Conservation (phyloP, 2,329 filamentous ascomycete genomes). For the Hypoxylon rubiginosum region DNA sequence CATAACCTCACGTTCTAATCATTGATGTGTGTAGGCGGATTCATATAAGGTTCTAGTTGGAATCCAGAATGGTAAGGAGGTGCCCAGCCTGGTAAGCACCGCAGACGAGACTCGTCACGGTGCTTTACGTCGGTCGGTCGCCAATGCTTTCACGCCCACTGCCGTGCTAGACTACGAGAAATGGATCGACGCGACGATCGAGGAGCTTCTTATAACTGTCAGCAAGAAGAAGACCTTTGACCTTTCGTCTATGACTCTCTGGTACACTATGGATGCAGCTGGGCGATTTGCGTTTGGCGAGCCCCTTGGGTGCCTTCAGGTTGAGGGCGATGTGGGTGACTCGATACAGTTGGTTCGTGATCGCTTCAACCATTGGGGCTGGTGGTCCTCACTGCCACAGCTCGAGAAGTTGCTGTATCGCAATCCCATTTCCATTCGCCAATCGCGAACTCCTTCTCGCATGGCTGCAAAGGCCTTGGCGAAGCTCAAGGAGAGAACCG, state of each 20-base stretch:
- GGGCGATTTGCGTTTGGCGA: constrained; percentile 43
- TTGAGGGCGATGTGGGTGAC: constrained; percentile 41
- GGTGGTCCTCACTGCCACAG: constrained; percentile 43
- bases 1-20: background rate
- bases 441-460: constrained; percentile 33
- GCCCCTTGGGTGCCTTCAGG: constrained; percentile 42
- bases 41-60: constrained; percentile 46
- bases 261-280: constrained; percentile 46
- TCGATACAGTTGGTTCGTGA: constrained; percentile 45
- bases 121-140: constrained; percentile 45
- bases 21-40: constrained; percentile 36
- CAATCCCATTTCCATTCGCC: constrained; percentile 42
- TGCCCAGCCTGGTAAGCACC: constrained; percentile 46
- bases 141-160: constrained; percentile 45
- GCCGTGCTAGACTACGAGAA: constrained; percentile 45
- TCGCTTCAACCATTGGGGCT: constrained; percentile 45
- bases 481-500: constrained; percentile 35
- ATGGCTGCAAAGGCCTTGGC: constrained; percentile 39
- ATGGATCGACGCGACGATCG: constrained; percentile 44
- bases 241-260: constrained; percentile 39
- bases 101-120: constrained; percentile 43
- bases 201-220: constrained; percentile 37
- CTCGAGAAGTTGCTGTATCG: constrained; percentile 45
- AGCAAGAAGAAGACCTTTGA: constrained; percentile 39
- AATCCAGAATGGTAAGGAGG: constrained; percentile 45